A percentile compares a stretch with the other conserved stretches of the same genome.
Conservation (phyloP, 2,329 filamentous ascomycete genomes). For the Venturiaceae sp. region DNA sequence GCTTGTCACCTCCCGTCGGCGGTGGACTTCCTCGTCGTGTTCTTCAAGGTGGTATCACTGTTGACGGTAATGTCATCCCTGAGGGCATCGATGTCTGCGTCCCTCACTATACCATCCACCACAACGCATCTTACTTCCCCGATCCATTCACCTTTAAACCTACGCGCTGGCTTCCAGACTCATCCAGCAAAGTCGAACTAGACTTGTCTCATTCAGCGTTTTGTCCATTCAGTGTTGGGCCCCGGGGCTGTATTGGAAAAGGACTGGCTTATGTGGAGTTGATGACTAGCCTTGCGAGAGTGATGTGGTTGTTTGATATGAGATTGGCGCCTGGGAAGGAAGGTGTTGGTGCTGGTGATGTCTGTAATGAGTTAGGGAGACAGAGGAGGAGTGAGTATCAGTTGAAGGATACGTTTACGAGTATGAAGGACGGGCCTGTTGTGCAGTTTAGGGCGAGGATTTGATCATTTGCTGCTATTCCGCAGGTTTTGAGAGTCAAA, state of each 20-base stretch:
- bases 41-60: slow-evolving; percentile 24
- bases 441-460: slow-evolving; percentile 38
- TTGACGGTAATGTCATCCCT: slow-evolving; percentile 25
- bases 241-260: slow-evolving; percentile 64
- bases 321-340: slow-evolving; percentile 17
- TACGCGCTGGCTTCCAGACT: slow-evolving; percentile 26
- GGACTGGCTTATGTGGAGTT: slow-evolving; percentile 59
- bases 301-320: slow-evolving; percentile 53
- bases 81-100: slow-evolving; percentile 25
- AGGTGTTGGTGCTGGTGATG: slow-evolving; percentile 33
- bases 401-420: slow-evolving; percentile 63
- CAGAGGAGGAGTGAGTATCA: slow-evolving; percentile 54
- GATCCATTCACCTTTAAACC: slow-evolving; percentile 26
- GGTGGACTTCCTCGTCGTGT: slow-evolving; percentile 27
- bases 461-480: too few relatives aligned
- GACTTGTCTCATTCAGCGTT: slow-evolving; percentile 54
- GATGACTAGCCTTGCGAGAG: slow-evolving; percentile 50
- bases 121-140: slow-evolving; percentile 27
- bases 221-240: slow-evolving; percentile 63
- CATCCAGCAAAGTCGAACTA: slow-evolving; percentile 7
- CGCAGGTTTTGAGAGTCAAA: too few relatives aligned
- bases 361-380: slow-evolving; percentile 43
- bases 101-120: slow-evolving; percentile 27
- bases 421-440: slow-evolving; percentile 60
- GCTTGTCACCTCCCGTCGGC: slow-evolving; percentile 28